Evolutionary conservation across 768 basidiomycete genomes (phyloP).

Genomic region (Gloeopeniophorella convolvens): DNA sequence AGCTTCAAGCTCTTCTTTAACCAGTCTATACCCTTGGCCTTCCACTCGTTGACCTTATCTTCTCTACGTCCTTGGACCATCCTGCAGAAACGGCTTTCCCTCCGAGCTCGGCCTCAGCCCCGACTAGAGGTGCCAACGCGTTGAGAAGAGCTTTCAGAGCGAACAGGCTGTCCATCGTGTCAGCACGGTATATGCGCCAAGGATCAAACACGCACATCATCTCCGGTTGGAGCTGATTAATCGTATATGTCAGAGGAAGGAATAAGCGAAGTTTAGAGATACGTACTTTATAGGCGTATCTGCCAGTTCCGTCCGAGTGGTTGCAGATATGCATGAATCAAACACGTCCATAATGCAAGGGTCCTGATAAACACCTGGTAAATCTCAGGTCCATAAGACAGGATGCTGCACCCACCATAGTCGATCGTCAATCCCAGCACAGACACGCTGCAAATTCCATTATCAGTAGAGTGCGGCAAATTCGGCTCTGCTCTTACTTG

Average conservation of each 20-base stretch:
- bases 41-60: conserved; percentile 60
- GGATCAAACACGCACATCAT: conserved; percentile 54
- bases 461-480: conserved; percentile 8
- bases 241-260: background rate
- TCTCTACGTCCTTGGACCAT: conserved; percentile 54
- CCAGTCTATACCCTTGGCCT: conserved; percentile 45
- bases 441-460: conserved; percentile 45
- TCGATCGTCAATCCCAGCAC: conserved; percentile 73
- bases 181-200: conserved; percentile 3
- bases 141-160: conserved; percentile 74
- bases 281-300: conserved; percentile 63
- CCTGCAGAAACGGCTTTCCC: conserved; percentile 43
- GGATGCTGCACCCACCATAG: conserved; percentile 41
- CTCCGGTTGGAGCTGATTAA: conserved; percentile 56
- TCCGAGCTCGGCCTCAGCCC: conserved; percentile 61
- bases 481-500: conserved; percentile 47
- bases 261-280: conserved; percentile 5
- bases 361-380: conserved; percentile 41
- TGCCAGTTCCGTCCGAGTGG: conserved; percentile 70
- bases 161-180: conserved; percentile 44
- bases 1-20: conserved; percentile 55
- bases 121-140: conserved; percentile 79
- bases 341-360: conserved; percentile 96
- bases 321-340: conserved; percentile 84
- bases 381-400: background rate